Evolutionary conservation across 441 rosid genomes (phyloP).

Genomic region (Pelargonium cotyledonis): DNA sequence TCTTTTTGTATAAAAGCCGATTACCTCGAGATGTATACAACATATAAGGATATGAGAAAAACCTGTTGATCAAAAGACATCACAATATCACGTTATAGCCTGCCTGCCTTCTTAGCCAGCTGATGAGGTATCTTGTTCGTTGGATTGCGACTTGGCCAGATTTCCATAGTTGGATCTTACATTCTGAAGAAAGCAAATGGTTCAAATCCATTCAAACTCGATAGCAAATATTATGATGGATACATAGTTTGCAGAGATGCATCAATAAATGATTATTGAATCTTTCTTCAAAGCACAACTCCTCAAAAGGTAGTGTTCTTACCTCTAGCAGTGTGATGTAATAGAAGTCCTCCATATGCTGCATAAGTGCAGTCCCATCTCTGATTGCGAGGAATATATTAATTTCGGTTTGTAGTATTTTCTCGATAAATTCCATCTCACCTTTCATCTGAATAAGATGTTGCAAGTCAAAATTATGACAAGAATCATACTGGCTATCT

Average conservation of each 20-base stretch:
- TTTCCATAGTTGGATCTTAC: slow-evolving; percentile 53
- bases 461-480: background rate
- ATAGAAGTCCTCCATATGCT: slow-evolving; percentile 98
- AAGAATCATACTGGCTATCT: slow-evolving; percentile 6
- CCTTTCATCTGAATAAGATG: slow-evolving; percentile 78
- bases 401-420: slow-evolving; percentile 83
- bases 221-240: slow-evolving; percentile 3
- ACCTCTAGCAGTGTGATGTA: slow-evolving; percentile 89
- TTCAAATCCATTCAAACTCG: background rate
- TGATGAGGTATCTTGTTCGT: slow-evolving; percentile 18
- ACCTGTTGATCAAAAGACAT: background rate
- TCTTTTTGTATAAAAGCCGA: background rate
- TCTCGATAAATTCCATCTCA: slow-evolving; percentile 85
- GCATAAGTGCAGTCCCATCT: slow-evolving; percentile 94
- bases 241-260: background rate
- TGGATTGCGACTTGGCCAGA: slow-evolving; percentile 25
- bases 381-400: slow-evolving; percentile 79
- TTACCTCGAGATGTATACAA: background rate
- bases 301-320: slow-evolving; percentile 11
- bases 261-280: background rate
- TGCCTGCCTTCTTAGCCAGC: slow-evolving; percentile 11
- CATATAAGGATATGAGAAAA: background rate
- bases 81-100: background rate
- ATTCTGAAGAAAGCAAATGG: slow-evolving; percentile 35
- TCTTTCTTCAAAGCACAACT: background rate